phyloP scores from a whole-genome alignment of 805 yeast species.

The Kuraishia cidri region DNA sequence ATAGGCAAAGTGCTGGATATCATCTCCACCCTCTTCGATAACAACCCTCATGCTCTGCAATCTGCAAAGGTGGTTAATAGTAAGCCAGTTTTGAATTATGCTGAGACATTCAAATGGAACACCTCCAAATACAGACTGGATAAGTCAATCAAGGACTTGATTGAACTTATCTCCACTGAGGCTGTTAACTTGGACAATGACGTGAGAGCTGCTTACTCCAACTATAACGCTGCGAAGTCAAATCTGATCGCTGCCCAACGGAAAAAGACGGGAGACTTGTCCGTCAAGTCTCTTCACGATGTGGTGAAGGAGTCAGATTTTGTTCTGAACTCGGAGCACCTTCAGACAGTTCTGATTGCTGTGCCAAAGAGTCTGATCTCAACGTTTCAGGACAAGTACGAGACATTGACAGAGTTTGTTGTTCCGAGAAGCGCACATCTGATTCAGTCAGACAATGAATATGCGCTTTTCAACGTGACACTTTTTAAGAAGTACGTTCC shows the following conservation, averaged over 20 bases:
- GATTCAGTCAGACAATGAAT: conserved; percentile 70
- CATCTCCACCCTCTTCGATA: conserved; percentile 37
- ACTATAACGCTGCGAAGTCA: conserved; percentile 76
- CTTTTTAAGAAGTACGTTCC: conserved; percentile 74
- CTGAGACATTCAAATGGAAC: conserved; percentile 82
- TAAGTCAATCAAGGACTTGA: conserved; percentile 70
- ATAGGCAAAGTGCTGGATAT: conserved; percentile 74
- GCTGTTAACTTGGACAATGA: conserved; percentile 80
- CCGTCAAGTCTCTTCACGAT: conserved; percentile 85
- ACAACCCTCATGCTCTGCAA: conserved; percentile 12
- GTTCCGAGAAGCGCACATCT: conserved; percentile 84
- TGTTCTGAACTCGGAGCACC: conserved; percentile 77
- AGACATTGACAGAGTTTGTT: conserved; percentile 68
- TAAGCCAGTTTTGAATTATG: conserved; percentile 46
- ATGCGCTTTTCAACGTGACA: conserved; percentile 64
- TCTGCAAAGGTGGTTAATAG: conserved; percentile 28
- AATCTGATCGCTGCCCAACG: conserved; percentile 84
- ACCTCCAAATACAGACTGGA: conserved; percentile 79
- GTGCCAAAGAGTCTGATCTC: conserved; percentile 62
- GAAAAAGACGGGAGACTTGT: conserved; percentile 87
- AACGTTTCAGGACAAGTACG: conserved; percentile 65
- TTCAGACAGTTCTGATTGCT: conserved; percentile 79
- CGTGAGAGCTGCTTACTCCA: conserved; percentile 64
- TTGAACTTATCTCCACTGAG: conserved; percentile 62
- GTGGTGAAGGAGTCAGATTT: conserved; percentile 78